A percentile compares a stretch with the other conserved stretches of the same genome.
These are phyloP conservation scores for Torulaspora maleeae DNA, from an alignment of 805 yeast genomes.

Conservation along the genomic window DNA sequence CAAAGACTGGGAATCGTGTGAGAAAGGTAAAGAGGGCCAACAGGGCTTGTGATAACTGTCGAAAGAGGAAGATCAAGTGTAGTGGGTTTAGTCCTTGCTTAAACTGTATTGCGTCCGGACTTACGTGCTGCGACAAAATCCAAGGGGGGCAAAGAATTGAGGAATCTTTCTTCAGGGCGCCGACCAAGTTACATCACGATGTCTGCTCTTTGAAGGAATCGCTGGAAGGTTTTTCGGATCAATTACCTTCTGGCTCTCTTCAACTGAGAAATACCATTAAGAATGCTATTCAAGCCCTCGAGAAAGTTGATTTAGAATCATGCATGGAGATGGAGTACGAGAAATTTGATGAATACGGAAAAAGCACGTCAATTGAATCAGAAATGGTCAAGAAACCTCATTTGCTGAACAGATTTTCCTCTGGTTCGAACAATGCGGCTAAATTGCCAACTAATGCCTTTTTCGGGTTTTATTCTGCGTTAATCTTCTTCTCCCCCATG, in stretches of 20 bases:
- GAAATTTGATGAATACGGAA: neutral
- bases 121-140: constrained; percentile 9
- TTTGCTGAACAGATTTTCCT: constrained; percentile 5
- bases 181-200: constrained; percentile 4
- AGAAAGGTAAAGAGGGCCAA: constrained; percentile 1
- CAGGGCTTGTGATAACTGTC: constrained; percentile 54
- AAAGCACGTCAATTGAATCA: constrained; percentile 12
- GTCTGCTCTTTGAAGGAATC: neutral
- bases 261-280: constrained; percentile 1
- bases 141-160: neutral
- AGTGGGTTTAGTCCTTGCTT: constrained; percentile 50
- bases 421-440: neutral
- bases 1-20: neutral
- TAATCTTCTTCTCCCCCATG: constrained; percentile 8
- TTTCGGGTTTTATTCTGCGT: constrained; percentile 15
- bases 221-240: neutral
- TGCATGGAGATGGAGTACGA: constrained; percentile 4
- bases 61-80: constrained; percentile 54
- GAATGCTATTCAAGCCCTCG: constrained; percentile 4
- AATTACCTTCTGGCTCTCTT: neutral
- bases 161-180: constrained; percentile 5
- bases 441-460: constrained; percentile 1
- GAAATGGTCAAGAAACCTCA: constrained; percentile 7
- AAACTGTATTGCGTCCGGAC: constrained; percentile 36
- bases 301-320: constrained; percentile 10